Percentiles rank a stretch among this genome's conserved stretches.
phyloP scores from a whole-genome alignment of 192 early-diverging fungal genomes.

The Coemansia sp. region DNA sequence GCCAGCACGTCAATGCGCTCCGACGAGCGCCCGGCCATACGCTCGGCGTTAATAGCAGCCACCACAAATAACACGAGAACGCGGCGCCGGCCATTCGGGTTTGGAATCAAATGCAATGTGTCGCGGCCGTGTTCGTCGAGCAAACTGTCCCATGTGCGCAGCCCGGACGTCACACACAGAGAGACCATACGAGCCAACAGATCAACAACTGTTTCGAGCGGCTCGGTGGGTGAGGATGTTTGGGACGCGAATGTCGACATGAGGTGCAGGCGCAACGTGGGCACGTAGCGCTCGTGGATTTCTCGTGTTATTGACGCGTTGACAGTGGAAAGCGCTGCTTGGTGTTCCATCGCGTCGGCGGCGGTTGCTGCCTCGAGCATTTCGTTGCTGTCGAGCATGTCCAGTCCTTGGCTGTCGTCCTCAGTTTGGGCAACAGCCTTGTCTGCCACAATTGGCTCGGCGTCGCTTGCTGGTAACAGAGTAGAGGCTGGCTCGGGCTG shows the following conservation, averaged over 20 bases:
- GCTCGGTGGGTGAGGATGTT: constrained; percentile 1
- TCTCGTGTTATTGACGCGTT: constrained; percentile 13
- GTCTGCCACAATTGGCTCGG: background rate
- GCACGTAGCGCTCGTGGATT: constrained; percentile 36
- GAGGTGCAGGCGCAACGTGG: constrained; percentile 32
- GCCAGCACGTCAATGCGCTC: constrained; percentile 16
- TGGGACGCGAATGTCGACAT: constrained; percentile 20
- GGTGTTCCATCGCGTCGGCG: constrained; percentile 37
- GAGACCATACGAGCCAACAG: constrained; percentile 33
- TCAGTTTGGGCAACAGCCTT: background rate
- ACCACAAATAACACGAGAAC: constrained; percentile 39
- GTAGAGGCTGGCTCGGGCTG: background rate
- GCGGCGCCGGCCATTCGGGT: constrained; percentile 23
- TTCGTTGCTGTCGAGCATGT: constrained; percentile 33
- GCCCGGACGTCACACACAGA: constrained; percentile 31
- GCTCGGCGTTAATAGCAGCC: constrained; percentile 8
- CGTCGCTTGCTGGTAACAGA: background rate
- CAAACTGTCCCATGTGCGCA: constrained; percentile 53
- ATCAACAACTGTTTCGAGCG: constrained; percentile 12
- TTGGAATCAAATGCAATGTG: constrained; percentile 35
- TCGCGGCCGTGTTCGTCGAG: constrained; percentile 51
- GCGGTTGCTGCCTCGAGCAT: constrained; percentile 32
- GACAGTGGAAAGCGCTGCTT: constrained; percentile 14
- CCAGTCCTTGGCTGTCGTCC: constrained; percentile 34
- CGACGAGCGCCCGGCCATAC: constrained; percentile 8